phyloP scores from a whole-genome alignment of 306 rosid genomes.

The Ammopiptanthus mongolicus region DNA sequence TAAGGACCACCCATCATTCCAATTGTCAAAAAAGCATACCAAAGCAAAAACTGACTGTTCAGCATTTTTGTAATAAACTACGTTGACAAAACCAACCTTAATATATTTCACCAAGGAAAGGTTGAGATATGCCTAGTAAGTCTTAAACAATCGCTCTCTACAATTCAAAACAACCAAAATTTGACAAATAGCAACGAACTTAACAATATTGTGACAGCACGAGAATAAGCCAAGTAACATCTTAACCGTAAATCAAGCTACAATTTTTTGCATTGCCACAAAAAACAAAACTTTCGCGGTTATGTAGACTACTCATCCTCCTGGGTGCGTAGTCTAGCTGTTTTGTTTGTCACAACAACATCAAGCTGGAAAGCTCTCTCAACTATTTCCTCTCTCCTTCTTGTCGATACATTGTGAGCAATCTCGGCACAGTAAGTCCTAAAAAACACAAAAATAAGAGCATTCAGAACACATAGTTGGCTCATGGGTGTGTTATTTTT shows the following conservation, averaged over 20 bases:
- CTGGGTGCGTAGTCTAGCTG: slow-evolving; percentile 70
- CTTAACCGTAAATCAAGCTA: background rate
- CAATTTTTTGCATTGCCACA: background rate
- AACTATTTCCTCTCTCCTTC: slow-evolving; percentile 65
- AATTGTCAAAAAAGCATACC: too few species aligned
- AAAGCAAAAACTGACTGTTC: too few species aligned
- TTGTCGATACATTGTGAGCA: slow-evolving; percentile 65
- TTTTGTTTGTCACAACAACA: slow-evolving; percentile 67
- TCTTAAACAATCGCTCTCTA: too few species aligned
- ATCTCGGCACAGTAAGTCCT: slow-evolving; percentile 77
- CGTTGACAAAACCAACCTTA: background rate
- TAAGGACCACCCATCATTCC: too few species aligned
- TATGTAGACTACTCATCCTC: slow-evolving; percentile 53
- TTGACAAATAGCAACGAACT: background rate
- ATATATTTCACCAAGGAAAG: background rate
- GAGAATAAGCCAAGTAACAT: background rate
- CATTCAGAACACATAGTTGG: background rate
- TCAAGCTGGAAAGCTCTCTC: slow-evolving; percentile 73
- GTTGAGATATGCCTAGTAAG: too few species aligned
- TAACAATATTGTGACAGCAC: background rate
- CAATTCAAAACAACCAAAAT: background rate
- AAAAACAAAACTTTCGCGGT: background rate
- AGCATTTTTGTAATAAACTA: too few species aligned
- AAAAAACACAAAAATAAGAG: background rate
- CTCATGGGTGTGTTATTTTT: too few species aligned